Conservation (phyloP, 164 flowering plant species). For the Protea cynaroides region DNA sequence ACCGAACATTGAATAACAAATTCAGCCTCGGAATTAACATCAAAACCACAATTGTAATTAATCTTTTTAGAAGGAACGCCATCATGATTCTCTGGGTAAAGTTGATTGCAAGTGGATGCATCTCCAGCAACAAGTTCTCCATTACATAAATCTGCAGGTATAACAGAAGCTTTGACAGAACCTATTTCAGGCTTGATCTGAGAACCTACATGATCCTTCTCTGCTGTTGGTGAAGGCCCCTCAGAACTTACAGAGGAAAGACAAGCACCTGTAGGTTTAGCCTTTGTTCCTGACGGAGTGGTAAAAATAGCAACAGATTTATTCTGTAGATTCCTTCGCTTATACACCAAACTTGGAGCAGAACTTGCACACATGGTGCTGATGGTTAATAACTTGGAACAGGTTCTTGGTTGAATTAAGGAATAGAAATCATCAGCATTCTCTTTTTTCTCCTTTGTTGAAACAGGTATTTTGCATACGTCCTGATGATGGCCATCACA, state of each 20-base stretch:
- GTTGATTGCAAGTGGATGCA: not conserved
- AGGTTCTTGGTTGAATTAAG: conserved; percentile 15
- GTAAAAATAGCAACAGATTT: conserved; percentile 18
- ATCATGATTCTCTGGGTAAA: conserved; percentile 10
- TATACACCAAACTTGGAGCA: conserved; percentile 45
- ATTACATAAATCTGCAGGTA: conserved; percentile 14
- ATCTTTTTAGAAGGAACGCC: not conserved
- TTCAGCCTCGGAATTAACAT: conserved; percentile 14
- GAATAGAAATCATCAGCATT: conserved; percentile 14
- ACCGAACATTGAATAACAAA: conserved; percentile 15
- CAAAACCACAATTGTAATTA: conserved; percentile 1
- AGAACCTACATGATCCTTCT: conserved; percentile 14
- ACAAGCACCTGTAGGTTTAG: conserved; percentile 26
- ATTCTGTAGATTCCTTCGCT: conserved; percentile 35
- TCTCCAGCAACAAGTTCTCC: conserved; percentile 7
- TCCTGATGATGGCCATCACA: conserved; percentile 18
- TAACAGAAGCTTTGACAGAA: conserved; percentile 14
- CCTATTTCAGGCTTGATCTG: conserved; percentile 16
- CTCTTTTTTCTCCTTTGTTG: conserved; percentile 11
- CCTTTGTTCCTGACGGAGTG: conserved; percentile 14
- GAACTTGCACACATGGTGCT: conserved; percentile 30
- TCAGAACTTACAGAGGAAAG: conserved; percentile 30
- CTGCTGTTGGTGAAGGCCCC: conserved; percentile 16
- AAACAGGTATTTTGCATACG: conserved; percentile 22
- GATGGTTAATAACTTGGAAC: conserved; percentile 29